Evolutionary conservation across 192 early-diverging fungal genomes (phyloP), one percentile per base, ranked within the genome.

Genomic region (Spizellomyces punctatus): DNA sequence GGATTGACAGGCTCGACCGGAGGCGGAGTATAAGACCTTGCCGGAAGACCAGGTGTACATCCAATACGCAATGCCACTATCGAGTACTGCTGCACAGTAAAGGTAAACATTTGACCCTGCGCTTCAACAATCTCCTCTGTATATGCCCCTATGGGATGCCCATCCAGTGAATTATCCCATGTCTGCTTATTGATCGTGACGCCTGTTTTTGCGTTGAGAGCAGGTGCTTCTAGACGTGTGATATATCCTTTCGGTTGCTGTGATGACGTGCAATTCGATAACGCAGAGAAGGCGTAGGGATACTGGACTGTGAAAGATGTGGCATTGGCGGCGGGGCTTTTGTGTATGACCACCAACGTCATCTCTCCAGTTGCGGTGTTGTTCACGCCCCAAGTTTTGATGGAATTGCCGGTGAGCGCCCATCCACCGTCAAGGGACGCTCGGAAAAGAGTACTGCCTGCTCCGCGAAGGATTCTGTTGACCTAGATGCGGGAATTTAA

Each of bases 101-200:
- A 47, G 5, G 44, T 57, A 12, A 43, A 52, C 8, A 68, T 52
- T 36, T 55, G 19, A 14, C 50, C 61, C 10, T 48, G 57, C n/a
- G 42, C 27, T 16, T 49, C 27, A 12, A 49, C 61, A 14, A 72
- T 22, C 45, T 72, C 71, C 27, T 65, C 71, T 46, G 46, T 19
- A 47, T 64, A 72, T 6, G 16, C 43, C 36, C 71, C 71, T 3
- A 44, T 17, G 6, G 62, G 46, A 14, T 21, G 10, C 6, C 71
- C 71, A 46, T 63, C 63, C 42, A 48, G 46, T 43, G 50, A 21
- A 17, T 56, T 50, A 36, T 70, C 68, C 61, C 62, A 72, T 56
- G 71, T 64, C 55, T 72, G 71, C 54, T 50, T 50, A 44, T 72
- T 72, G 6, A 72, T 41, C 12, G 36, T 41, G 7, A 72, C 57